These are phyloP conservation scores for Malania oleifera DNA, from an alignment of 164 flowering plant genomes.

Conservation along the genomic window DNA sequence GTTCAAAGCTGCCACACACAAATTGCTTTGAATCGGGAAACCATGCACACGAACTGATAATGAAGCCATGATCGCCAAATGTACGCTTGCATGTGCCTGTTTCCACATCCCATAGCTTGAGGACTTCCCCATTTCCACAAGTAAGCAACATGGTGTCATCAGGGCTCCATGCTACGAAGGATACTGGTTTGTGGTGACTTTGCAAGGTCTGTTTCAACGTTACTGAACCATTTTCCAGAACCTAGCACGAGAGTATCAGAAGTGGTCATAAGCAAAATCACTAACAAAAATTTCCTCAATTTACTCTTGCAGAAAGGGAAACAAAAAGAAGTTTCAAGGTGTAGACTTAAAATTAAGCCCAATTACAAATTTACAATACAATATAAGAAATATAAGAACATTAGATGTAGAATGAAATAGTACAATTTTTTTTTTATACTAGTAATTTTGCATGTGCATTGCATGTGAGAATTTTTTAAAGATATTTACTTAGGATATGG, in stretches of 20 bases:
- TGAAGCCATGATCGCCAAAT: constrained; percentile 56
- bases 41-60: constrained; percentile 92
- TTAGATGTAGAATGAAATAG: too few species aligned
- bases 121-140: constrained; percentile 80
- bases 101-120: constrained; percentile 88
- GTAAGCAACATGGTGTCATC: constrained; percentile 84
- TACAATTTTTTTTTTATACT: too few species aligned
- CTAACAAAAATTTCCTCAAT: too few species aligned
- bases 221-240: constrained; percentile 47
- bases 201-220: constrained; percentile 45
- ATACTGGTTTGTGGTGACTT: constrained; percentile 74
- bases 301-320: neutral
- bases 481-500: too few species aligned
- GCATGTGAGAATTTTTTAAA: too few species aligned
- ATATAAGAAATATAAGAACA: too few species aligned
- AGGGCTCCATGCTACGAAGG: constrained; percentile 92
- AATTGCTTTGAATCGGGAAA: constrained; percentile 74
- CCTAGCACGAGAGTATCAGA: constrained; percentile 30
- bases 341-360: too few species aligned
- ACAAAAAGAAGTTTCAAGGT: too few species aligned
- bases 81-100: constrained; percentile 74
- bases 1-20: constrained; percentile 77
- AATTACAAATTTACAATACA: too few species aligned
- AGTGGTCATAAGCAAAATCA: neutral
- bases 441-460: too few species aligned